These are phyloP conservation scores for Tephrocybe sp. DNA, from an alignment of 768 basidiomycete species.

Conservation along the genomic window DNA sequence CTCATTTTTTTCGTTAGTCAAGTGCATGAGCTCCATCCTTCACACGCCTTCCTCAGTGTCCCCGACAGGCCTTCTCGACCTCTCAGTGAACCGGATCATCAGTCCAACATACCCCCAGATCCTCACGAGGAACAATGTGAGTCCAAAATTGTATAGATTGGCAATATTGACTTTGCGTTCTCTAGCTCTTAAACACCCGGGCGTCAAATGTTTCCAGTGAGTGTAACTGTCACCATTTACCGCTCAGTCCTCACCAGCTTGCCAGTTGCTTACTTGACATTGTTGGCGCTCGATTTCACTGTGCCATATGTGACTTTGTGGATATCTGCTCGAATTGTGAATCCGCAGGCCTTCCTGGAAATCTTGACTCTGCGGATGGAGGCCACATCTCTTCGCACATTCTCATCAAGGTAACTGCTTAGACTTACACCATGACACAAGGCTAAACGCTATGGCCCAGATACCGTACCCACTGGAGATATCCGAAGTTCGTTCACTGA, in stretches of 20 bases:
- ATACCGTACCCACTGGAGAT: slow-evolving; percentile 83
- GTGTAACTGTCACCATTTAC: slow-evolving; percentile 25
- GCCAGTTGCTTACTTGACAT: slow-evolving; percentile 85
- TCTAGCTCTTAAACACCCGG: slow-evolving; percentile 74
- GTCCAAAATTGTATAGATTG: slow-evolving; percentile 19
- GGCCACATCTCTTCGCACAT: slow-evolving; percentile 87
- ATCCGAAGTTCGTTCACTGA: slow-evolving; percentile 61
- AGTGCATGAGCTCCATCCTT: slow-evolving; percentile 90
- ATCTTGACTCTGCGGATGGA: slow-evolving; percentile 72
- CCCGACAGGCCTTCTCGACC: slow-evolving; percentile 57
- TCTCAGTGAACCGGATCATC: slow-evolving; percentile 39
- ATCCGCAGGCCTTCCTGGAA: slow-evolving; percentile 82
- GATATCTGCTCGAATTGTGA: slow-evolving; percentile 90
- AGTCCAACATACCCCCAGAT: slow-evolving; percentile 33
- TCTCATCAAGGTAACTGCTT: slow-evolving; percentile 76
- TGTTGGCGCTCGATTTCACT: slow-evolving; percentile 90
- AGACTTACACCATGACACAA: background rate
- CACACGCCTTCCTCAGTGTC: slow-evolving; percentile 81
- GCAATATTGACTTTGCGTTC: background rate
- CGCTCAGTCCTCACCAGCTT: background rate
- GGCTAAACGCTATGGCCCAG: slow-evolving; percentile 37
- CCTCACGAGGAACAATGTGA: slow-evolving; percentile 61
- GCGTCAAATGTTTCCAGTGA: slow-evolving; percentile 85
- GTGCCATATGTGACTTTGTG: slow-evolving; percentile 81
- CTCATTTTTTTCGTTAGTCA: slow-evolving; percentile 66